Base-by-base conservation (phyloP, 305 asterid genomes). In the Stenogyne calaminthoides region DNA sequence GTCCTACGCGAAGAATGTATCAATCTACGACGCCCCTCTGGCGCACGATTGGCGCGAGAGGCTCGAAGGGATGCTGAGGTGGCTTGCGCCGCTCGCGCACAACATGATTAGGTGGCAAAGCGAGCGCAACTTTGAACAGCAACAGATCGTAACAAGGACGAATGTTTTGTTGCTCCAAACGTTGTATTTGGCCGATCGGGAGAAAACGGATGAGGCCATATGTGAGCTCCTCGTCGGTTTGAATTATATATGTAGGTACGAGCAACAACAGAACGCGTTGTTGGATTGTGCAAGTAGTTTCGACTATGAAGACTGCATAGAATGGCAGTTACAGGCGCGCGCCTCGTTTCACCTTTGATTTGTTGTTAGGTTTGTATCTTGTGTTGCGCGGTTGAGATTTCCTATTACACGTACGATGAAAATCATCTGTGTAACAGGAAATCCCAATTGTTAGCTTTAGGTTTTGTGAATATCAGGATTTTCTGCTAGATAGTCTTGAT, bases 41-140 rank as follows among this genome's bases (percentile, higher is more conserved):
- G 99, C 97, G 9, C 96, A 91, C 52, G 91, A 84, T 72, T 95
- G 99, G 98, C 87, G 80, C 73, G 93, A 85, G 72, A 86, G 80
- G 76, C 90, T 93, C 2, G 90, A 80, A 9, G 75, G 51, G 64
- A 78, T 82, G 78, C 91, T 95, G 1, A 78, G 58, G 60, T 89
- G 98, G 94, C 88, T 95, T 5, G 85, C 88, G 11, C 99, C 97
- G 0, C 69, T 95, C 9, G 97, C 98, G 6, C 97, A 92, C 76
- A 87, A 85, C 87, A 91, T 90, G 96, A 89, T 93, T 77, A 80
- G 89, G 77, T 93, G 98, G 99, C 98, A 93, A 77, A 91, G 91
- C 3, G 98, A 95, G 71, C 81, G 97, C 6, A 93, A 91, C 65
- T 86, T 89, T 22, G 99, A 95, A 69, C 98, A 93, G 81, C 95